These are phyloP conservation scores for Hypoxylon sp. DNA, from an alignment of 2,329 filamentous ascomycete species.

Conservation along the genomic window DNA sequence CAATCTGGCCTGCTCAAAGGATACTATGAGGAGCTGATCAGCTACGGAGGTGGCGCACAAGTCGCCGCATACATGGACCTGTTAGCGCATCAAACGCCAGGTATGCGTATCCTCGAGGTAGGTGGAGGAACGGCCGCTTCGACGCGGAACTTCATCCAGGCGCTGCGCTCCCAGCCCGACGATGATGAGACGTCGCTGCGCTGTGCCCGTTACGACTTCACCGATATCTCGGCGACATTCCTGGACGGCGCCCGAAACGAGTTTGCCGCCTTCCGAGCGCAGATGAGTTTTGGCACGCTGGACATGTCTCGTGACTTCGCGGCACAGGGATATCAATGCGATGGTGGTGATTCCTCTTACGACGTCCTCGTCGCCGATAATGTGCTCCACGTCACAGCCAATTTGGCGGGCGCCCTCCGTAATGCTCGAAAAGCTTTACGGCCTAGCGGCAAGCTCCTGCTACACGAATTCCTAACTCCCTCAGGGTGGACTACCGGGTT, in stretches of 20 bases:
- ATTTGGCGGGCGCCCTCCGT: conserved; percentile 15
- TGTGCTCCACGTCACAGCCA: conserved; percentile 25
- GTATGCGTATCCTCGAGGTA: conserved; percentile 31
- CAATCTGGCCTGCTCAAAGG: conserved; percentile 2
- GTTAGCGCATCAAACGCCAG: conserved; percentile 20
- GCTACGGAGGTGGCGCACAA: neutral
- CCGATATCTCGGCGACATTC: conserved; percentile 27
- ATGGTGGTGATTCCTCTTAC: conserved; percentile 3
- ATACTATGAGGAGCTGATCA: conserved; percentile 5
- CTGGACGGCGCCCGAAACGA: conserved; percentile 3
- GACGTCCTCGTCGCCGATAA: conserved; percentile 30
- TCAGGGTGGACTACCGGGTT: conserved; percentile 15
- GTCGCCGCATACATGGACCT: conserved; percentile 24
- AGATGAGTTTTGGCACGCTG: conserved; percentile 24
- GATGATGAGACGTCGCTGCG: neutral
- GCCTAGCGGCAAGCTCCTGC: conserved; percentile 29
- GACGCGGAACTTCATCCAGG: conserved; percentile 13
- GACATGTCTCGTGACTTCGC: conserved; percentile 34
- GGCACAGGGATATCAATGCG: conserved; percentile 24
- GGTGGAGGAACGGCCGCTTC: conserved; percentile 27
- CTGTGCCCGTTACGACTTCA: conserved; percentile 30
- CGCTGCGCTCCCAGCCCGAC: conserved; percentile 3
- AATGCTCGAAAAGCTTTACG: conserved; percentile 24
- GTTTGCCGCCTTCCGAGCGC: neutral
- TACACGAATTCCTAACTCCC: conserved; percentile 18